Conservation (phyloP, 768 basidiomycete genomes). For the Boletus sp. region DNA sequence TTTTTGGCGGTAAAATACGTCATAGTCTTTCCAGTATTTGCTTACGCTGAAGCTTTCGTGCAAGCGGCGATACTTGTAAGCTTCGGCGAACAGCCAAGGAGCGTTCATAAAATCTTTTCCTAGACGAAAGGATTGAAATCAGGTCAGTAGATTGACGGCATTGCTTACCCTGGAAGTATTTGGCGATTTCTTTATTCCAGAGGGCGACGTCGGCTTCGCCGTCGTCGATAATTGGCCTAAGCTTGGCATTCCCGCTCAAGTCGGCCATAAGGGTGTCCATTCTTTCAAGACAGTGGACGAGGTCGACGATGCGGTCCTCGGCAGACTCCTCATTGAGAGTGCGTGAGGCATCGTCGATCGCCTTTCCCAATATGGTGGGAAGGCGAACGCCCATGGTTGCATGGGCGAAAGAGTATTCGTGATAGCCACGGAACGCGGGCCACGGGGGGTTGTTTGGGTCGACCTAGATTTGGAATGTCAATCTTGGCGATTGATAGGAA, state of each 20-base stretch:
- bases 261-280: slow-evolving; percentile 91
- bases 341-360: slow-evolving; percentile 85
- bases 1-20: slow-evolving; percentile 95
- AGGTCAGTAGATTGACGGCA: background rate
- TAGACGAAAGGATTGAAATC: slow-evolving; percentile 21
- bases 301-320: slow-evolving; percentile 83
- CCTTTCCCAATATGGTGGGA: slow-evolving; percentile 94
- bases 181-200: slow-evolving; percentile 97
- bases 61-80: slow-evolving; percentile 88
- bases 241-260: slow-evolving; percentile 77
- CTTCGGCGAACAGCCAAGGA: slow-evolving; percentile 95
- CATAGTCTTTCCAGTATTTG: slow-evolving; percentile 87
- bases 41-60: slow-evolving; percentile 92
- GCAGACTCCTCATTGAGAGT: slow-evolving; percentile 84
- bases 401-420: slow-evolving; percentile 81
- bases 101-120: slow-evolving; percentile 95
- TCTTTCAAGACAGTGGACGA: slow-evolving; percentile 81
- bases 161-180: slow-evolving; percentile 80
- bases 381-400: slow-evolving; percentile 96
- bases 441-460: slow-evolving; percentile 84
- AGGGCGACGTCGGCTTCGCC: slow-evolving; percentile 88
- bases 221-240: slow-evolving; percentile 88
- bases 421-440: slow-evolving; percentile 79
- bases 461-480: slow-evolving; percentile 41
- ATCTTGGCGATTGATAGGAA: background rate